A percentile compares a stretch with the other conserved stretches of the same genome.
These are phyloP conservation scores for Tetrapisispora pingtungensis DNA, from an alignment of 805 yeast genomes.

Conservation along the genomic window DNA sequence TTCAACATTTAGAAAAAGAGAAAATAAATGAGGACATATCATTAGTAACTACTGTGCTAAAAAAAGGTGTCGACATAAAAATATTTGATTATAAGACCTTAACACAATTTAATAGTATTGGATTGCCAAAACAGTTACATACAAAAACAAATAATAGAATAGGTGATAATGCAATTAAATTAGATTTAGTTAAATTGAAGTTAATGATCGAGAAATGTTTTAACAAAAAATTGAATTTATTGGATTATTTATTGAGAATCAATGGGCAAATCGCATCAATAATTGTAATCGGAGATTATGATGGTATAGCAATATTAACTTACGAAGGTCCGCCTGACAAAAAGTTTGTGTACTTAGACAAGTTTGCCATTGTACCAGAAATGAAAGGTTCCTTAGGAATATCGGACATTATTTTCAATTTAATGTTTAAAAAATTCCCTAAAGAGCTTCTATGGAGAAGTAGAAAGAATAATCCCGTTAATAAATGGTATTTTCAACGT, in stretches of 20 bases:
- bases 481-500: constrained; percentile 95
- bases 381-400: constrained; percentile 89
- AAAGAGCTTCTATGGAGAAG: constrained; percentile 85
- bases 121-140: constrained; percentile 16
- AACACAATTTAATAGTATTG: constrained; percentile 16
- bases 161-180: constrained; percentile 6
- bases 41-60: constrained; percentile 58
- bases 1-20: neutral
- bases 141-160: neutral
- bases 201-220: constrained; percentile 71
- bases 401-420: constrained; percentile 86
- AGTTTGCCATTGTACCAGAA: constrained; percentile 77
- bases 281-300: constrained; percentile 86
- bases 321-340: constrained; percentile 46
- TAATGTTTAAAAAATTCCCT: constrained; percentile 58
- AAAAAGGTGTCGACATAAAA: constrained; percentile 50
- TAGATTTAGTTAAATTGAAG: constrained; percentile 51
- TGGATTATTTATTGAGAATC: constrained; percentile 58
- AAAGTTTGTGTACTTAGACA: constrained; percentile 72
- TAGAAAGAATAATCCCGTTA: constrained; percentile 75
- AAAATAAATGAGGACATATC: constrained; percentile 14
- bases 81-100: constrained; percentile 18
- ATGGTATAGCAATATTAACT: constrained; percentile 88
- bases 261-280: constrained; percentile 60
- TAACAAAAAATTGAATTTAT: constrained; percentile 51